A percentile compares a stretch with the other conserved stretches of the same genome.
Conservation (phyloP, 1,284 basidiomycete genomes). For the Boletus smithii region DNA sequence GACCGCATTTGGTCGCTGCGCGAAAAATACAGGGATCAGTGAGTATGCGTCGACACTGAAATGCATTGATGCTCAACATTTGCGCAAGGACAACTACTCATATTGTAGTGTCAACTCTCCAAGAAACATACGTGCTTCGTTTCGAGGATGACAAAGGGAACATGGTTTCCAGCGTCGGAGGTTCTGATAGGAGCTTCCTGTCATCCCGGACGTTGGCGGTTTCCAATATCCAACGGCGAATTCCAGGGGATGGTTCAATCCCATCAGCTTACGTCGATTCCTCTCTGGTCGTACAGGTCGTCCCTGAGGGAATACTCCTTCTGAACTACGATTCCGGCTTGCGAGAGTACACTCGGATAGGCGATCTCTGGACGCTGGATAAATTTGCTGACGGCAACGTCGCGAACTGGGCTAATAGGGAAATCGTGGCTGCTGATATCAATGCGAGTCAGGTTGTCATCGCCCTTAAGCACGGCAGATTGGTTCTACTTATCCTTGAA, state of each 20-base stretch:
- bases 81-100: conserved; percentile 47
- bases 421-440: conserved; percentile 67
- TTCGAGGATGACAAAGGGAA: conserved; percentile 39
- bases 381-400: conserved; percentile 22
- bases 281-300: conserved; percentile 68
- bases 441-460: conserved; percentile 65
- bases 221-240: conserved; percentile 49
- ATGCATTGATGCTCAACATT: not conserved
- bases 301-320: conserved; percentile 51
- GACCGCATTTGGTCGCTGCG: conserved; percentile 65
- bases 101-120: conserved; percentile 56
- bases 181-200: conserved; percentile 42
- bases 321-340: conserved; percentile 48
- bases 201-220: conserved; percentile 63
- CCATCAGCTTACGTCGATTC: conserved; percentile 49
- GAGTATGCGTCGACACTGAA: conserved; percentile 26
- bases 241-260: conserved; percentile 25
- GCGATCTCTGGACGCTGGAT: conserved; percentile 35
- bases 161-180: conserved; percentile 37
- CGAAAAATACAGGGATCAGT: conserved; percentile 50
- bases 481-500: conserved; percentile 51
- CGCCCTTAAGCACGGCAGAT: conserved; percentile 55
- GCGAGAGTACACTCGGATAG: conserved; percentile 34
- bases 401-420: conserved; percentile 34
- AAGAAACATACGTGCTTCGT: conserved; percentile 51